These are phyloP conservation scores for Ilyonectria sp. DNA, from an alignment of 2,329 filamentous ascomycete species.

Conservation along the genomic window DNA sequence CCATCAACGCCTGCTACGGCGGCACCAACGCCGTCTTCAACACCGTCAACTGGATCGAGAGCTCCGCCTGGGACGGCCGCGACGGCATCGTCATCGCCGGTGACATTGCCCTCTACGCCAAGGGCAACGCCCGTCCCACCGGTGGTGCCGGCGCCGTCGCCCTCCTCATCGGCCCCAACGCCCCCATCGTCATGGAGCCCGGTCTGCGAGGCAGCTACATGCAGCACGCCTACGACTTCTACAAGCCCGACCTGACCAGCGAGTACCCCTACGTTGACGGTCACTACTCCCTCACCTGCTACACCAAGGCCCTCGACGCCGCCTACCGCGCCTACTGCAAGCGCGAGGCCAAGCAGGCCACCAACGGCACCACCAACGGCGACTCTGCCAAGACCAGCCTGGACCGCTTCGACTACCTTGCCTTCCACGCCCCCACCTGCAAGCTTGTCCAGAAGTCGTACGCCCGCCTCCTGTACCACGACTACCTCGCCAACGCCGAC, in stretches of 20 bases:
- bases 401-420: constrained; percentile 87
- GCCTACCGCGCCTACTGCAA: constrained; percentile 87
- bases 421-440: constrained; percentile 89
- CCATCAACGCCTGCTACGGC: constrained; percentile 88
- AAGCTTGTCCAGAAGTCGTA: constrained; percentile 91
- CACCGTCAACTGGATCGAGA: constrained; percentile 88
- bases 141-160: constrained; percentile 86
- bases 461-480: constrained; percentile 87
- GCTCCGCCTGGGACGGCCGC: constrained; percentile 87
- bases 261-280: constrained; percentile 91
- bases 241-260: constrained; percentile 90
- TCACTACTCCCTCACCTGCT: constrained; percentile 87
- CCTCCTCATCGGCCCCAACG: constrained; percentile 84
- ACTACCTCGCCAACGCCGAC: constrained; percentile 81
- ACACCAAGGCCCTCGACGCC: constrained; percentile 83
- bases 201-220: constrained; percentile 86
- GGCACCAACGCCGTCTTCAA: constrained; percentile 90
- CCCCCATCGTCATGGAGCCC: constrained; percentile 82
- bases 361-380: constrained; percentile 66
- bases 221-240: constrained; percentile 90
- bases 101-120: constrained; percentile 89
- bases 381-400: constrained; percentile 72
- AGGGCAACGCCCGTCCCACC: constrained; percentile 85
- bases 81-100: constrained; percentile 85
- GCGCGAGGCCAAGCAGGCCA: constrained; percentile 75